Percentiles rank a stretch among this genome's conserved stretches.
Conservation (phyloP, 306 rosid genomes). For the Carpinus fangiana region DNA sequence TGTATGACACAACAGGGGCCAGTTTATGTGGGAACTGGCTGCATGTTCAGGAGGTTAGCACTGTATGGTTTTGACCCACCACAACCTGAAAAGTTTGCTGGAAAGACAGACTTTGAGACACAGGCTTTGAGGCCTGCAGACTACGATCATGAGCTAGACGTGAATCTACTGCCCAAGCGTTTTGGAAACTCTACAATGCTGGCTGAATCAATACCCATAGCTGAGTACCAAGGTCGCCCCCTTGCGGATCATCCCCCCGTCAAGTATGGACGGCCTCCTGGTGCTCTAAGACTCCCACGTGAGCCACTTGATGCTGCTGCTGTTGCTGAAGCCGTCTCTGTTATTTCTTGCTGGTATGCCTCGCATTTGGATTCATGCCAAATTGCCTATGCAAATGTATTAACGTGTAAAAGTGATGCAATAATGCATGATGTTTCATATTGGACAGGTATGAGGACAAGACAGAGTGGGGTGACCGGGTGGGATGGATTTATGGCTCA, state of each 20-base stretch:
- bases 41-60: constrained; percentile 87
- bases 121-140: constrained; percentile 45
- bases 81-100: constrained; percentile 21
- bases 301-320: constrained; percentile 75
- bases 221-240: constrained; percentile 84
- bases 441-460: constrained; percentile 51
- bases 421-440: background rate
- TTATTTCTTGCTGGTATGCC: constrained; percentile 78
- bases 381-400: background rate
- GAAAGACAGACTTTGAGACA: constrained; percentile 26
- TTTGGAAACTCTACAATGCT: constrained; percentile 79
- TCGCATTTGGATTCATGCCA: background rate
- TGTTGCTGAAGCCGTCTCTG: constrained; percentile 78
- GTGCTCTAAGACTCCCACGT: constrained; percentile 63
- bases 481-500: constrained; percentile 60
- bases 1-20: constrained; percentile 52
- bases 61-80: constrained; percentile 89
- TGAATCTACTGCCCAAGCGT: constrained; percentile 67
- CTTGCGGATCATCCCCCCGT: constrained; percentile 69
- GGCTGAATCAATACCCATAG: constrained; percentile 55
- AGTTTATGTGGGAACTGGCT: constrained; percentile 86
- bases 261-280: constrained; percentile 72
- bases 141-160: constrained; percentile 61
- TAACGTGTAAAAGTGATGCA: no score
- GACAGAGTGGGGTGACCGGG: constrained; percentile 58